These are phyloP conservation scores for Hyphopichia burtonii DNA, from an alignment of 1,139 yeast genomes.

Conservation along the genomic window DNA sequence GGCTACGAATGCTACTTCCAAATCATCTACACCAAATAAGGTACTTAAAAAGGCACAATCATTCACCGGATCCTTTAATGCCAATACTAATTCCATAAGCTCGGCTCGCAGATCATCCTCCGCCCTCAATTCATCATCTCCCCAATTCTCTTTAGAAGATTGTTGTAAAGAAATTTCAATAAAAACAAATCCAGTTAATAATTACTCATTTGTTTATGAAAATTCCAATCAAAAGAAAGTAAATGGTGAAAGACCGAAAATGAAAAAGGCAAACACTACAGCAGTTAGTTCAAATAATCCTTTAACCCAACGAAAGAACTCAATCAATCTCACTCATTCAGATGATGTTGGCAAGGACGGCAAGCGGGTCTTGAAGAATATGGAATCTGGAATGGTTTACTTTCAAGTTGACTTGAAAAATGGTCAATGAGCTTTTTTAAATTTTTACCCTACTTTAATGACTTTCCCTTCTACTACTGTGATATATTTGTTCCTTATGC, in stretches of 20 bases:
- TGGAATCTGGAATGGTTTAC: constrained; percentile 39
- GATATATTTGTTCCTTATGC: background rate
- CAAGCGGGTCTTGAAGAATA: constrained; percentile 19
- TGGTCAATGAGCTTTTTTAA: background rate
- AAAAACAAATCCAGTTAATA: constrained; percentile 11
- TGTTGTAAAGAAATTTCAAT: constrained; percentile 13
- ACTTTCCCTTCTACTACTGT: background rate
- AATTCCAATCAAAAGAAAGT: constrained; percentile 8
- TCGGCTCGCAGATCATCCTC: background rate
- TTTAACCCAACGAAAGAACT: no score
- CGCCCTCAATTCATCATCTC: background rate
- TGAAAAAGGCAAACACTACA: constrained; percentile 4
- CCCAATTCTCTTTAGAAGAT: constrained; percentile 12
- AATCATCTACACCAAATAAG: constrained; percentile 1
- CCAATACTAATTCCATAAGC: background rate
- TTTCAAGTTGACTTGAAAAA: constrained; percentile 29
- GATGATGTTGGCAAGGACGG: background rate
- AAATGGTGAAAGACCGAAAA: constrained; percentile 1
- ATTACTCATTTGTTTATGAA: constrained; percentile 19
- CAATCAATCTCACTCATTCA: background rate
- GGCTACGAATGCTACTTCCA: background rate
- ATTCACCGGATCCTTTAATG: constrained; percentile 4
- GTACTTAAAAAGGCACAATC: constrained; percentile 7
- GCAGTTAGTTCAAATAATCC: constrained; percentile 1
- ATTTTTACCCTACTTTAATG: background rate